Conservation (phyloP, 106 monocot genomes). For the Dendrobium nobile region DNA sequence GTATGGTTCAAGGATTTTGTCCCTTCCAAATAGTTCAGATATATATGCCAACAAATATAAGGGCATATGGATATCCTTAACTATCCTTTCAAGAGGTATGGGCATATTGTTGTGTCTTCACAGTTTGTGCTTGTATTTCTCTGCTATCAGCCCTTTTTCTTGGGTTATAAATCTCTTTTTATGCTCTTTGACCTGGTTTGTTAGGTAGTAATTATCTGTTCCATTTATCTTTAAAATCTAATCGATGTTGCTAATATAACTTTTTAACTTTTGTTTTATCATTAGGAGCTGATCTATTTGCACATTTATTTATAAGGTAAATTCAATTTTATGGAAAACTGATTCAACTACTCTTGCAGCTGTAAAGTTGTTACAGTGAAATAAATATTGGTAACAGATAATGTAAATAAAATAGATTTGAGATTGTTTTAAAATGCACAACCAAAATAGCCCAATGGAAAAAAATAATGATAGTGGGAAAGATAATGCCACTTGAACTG, state of each 20-base stretch:
- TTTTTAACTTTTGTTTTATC: background rate
- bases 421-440: background rate
- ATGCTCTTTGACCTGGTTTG: background rate
- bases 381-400: background rate
- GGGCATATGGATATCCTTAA: constrained; percentile 92
- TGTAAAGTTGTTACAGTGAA: background rate
- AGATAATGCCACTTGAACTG: background rate
- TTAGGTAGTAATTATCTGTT: background rate
- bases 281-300: background rate
- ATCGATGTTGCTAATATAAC: background rate
- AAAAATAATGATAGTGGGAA: background rate
- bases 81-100: constrained; percentile 76
- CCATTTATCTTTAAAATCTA: background rate
- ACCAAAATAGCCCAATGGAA: background rate
- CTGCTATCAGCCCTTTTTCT: background rate
- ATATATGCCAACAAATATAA: constrained; percentile 88
- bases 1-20: constrained; percentile 86
- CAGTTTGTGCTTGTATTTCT: background rate
- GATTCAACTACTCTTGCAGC: background rate
- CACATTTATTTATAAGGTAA: background rate
- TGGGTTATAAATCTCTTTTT: no score
- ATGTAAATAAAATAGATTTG: background rate
- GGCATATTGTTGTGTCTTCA: background rate
- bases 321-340: background rate
- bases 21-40: constrained; percentile 67